phyloP scores from a whole-genome alignment of 164 flowering plant genomes.

The Magnolia officinalis region DNA sequence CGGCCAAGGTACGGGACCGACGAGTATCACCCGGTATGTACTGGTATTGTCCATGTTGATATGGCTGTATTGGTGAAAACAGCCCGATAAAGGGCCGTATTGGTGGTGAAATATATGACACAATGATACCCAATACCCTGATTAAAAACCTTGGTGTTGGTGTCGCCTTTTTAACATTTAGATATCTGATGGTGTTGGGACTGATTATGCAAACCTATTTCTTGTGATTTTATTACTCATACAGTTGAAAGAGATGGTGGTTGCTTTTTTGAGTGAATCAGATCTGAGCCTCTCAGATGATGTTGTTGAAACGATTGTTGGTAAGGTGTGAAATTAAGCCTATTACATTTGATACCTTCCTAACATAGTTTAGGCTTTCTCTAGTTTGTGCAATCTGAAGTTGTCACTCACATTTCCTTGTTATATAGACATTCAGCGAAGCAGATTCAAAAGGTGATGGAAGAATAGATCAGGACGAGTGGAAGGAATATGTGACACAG shows the following conservation, averaged over 20 bases:
- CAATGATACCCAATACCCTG: no score
- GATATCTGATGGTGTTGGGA: neutral
- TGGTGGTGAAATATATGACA: no score
- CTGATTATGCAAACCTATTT: neutral
- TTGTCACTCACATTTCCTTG: neutral
- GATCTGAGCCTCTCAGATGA: conserved; percentile 68
- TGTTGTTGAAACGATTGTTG: conserved; percentile 57
- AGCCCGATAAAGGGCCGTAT: no score
- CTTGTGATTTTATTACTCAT: neutral
- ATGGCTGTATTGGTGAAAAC: no score
- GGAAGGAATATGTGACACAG: conserved; percentile 58
- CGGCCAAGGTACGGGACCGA: no score
- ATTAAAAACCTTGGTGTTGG: no score
- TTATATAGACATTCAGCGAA: conserved; percentile 48
- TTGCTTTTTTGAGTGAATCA: conserved; percentile 75
- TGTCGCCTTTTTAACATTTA: neutral
- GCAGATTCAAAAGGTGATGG: conserved; percentile 76
- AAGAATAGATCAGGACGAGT: conserved; percentile 68
- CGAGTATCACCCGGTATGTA: no score
- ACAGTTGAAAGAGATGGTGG: conserved; percentile 72
- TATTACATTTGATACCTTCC: neutral
- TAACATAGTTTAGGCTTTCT: neutral
- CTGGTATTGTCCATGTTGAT: no score
- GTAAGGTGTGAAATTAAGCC: conserved; percentile 29
- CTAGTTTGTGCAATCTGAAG: neutral